Conservation (phyloP, 192 early-diverging fungal species). For the Dissophora ornata region DNA sequence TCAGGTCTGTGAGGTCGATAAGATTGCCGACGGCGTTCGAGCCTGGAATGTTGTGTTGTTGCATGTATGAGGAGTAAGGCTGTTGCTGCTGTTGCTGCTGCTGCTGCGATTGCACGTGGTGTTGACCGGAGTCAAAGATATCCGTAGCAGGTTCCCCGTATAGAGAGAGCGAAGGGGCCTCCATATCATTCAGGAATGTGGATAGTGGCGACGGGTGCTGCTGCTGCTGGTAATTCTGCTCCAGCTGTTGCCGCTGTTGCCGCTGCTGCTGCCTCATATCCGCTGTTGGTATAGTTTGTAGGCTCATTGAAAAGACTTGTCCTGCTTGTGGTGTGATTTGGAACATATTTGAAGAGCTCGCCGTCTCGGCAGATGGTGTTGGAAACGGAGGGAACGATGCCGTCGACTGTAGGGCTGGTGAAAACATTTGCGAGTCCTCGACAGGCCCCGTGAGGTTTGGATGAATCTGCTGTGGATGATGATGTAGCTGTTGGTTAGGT, state of each 20-base stretch:
- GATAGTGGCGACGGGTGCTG: slow-evolving; percentile 10
- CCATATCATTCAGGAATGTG: slow-evolving; percentile 12
- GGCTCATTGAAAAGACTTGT: background rate
- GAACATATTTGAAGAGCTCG: background rate
- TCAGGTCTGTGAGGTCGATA: background rate
- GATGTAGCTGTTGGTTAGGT: background rate
- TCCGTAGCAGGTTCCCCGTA: background rate
- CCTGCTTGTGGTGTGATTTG: background rate
- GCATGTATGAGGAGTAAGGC: background rate
- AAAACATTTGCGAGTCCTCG: background rate
- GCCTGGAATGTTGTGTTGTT: background rate
- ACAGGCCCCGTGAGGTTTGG: background rate
- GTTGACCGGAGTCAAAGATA: slow-evolving; percentile 4
- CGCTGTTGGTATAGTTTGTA: background rate
- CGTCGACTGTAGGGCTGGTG: background rate
- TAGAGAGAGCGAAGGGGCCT: background rate
- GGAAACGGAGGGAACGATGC: background rate
- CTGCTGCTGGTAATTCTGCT: background rate
- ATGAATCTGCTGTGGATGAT: too few species aligned
- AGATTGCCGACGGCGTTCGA: background rate
- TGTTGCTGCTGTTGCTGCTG: slow-evolving; percentile 17
- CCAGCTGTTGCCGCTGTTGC: background rate
- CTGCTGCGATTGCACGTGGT: background rate
- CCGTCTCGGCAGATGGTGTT: background rate
- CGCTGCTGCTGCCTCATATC: background rate